Evolutionary conservation across 116 monocot species (phyloP).

Genomic region (Phalaenopsis hybrid): DNA sequence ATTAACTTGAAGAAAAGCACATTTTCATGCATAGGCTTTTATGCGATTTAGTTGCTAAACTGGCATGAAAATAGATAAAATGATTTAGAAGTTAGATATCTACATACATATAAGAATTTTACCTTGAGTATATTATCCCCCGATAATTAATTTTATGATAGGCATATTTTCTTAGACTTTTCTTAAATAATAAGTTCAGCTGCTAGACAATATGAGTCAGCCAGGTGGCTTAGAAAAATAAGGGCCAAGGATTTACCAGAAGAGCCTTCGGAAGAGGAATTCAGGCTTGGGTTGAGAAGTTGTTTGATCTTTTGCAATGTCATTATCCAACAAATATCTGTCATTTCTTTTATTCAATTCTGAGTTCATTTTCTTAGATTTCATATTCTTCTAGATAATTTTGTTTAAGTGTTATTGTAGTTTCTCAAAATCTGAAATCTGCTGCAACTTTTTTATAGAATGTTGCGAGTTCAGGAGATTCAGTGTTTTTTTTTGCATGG

Average conservation of each 20-base stretch:
- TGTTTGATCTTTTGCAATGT: conserved; percentile 86
- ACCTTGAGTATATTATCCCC: too few species aligned
- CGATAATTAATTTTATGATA: too few species aligned
- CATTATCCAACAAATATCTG: neutral
- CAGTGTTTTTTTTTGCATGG: conserved; percentile 49
- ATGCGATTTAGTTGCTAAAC: too few species aligned
- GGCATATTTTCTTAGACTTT: too few species aligned
- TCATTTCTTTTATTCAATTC: neutral
- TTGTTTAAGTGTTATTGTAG: neutral
- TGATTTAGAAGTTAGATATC: too few species aligned
- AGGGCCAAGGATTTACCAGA: conserved; percentile 77
- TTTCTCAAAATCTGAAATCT: neutral
- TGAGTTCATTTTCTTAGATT: neutral
- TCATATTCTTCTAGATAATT: neutral
- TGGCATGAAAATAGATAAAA: too few species aligned
- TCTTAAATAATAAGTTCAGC: conserved; percentile 6
- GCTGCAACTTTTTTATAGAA: conserved; percentile 30
- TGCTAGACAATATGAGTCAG: conserved; percentile 69
- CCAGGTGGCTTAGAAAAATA: conserved; percentile 70
- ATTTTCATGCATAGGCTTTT: too few species aligned
- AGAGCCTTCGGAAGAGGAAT: conserved; percentile 77
- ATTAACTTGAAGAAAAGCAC: too few species aligned
- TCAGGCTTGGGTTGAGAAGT: conserved; percentile 70
- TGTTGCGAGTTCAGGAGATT: conserved; percentile 60
- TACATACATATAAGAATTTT: too few species aligned